A percentile compares a stretch with the other conserved stretches of the same genome.
Evolutionary conservation across 208 protist species (phyloP).

Genomic region (Strigomonas galati): DNA sequence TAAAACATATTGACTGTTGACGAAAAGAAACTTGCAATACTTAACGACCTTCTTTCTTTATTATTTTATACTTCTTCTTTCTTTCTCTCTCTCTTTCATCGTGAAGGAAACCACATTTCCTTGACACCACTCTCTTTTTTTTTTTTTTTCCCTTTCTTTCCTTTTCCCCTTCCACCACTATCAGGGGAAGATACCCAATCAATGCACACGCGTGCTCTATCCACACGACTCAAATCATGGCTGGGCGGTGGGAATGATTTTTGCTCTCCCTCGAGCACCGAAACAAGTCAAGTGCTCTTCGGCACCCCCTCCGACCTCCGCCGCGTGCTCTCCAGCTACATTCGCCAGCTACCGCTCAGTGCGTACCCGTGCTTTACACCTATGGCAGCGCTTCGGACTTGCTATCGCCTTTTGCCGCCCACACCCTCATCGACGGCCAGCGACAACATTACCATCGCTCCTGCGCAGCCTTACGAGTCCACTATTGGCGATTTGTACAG

Average conservation of each 20-base stretch:
- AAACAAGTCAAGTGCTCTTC: constrained; percentile 1
- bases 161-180: background rate
- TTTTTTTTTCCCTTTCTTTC: background rate
- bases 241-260: background rate
- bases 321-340: background rate
- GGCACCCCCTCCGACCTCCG: background rate
- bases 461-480: too few relatives aligned
- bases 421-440: too few relatives aligned
- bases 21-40: too few relatives aligned
- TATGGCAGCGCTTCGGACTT: background rate
- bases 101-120: background rate
- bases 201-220: background rate
- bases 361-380: background rate
- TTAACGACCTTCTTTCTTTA: background rate
- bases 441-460: too few relatives aligned
- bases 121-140: too few relatives aligned
- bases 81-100: background rate
- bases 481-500: background rate
- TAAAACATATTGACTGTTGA: too few relatives aligned
- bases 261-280: too few relatives aligned
- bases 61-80: background rate
- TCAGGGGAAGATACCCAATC: background rate
- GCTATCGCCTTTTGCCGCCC: background rate
- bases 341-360: background rate
- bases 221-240: background rate